Percentiles rank a stretch among this genome's conserved stretches.
phyloP scores from a whole-genome alignment of 148 eudicot genomes.

The Camellia sinensis region DNA sequence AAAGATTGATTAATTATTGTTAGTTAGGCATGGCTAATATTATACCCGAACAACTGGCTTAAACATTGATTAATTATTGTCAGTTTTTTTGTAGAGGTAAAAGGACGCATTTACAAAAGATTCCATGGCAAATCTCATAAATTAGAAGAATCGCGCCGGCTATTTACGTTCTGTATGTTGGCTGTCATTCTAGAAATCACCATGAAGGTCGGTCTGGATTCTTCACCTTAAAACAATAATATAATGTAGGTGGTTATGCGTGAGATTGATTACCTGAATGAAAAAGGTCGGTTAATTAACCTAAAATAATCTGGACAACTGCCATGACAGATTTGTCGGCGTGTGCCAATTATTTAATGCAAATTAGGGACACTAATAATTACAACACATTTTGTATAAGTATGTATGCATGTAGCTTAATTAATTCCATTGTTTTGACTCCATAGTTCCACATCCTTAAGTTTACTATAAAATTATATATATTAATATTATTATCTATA shows the following conservation, averaged over 20 bases:
- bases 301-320: constrained; percentile 28
- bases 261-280: constrained; percentile 17
- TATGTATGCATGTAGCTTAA: too few relatives aligned
- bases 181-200: constrained; percentile 39
- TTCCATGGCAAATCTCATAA: background rate
- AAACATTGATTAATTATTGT: background rate
- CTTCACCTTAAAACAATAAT: too few relatives aligned
- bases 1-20: background rate
- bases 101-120: too few relatives aligned
- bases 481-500: too few relatives aligned
- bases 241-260: constrained; percentile 14
- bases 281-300: constrained; percentile 34
- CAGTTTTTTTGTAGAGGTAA: too few relatives aligned
- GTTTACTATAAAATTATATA: too few relatives aligned
- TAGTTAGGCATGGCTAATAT: background rate
- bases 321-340: constrained; percentile 23
- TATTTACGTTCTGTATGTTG: constrained; percentile 22
- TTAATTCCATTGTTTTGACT: too few relatives aligned
- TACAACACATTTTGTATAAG: too few relatives aligned
- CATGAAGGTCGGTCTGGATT: too few relatives aligned
- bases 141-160: constrained; percentile 17
- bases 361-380: background rate
- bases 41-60: background rate
- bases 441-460: too few relatives aligned
- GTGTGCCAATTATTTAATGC: background rate